A percentile compares a stretch with the other conserved stretches of the same genome.
phyloP scores from a whole-genome alignment of 352 stramenopile genomes.

The Globisporangium splendens region DNA sequence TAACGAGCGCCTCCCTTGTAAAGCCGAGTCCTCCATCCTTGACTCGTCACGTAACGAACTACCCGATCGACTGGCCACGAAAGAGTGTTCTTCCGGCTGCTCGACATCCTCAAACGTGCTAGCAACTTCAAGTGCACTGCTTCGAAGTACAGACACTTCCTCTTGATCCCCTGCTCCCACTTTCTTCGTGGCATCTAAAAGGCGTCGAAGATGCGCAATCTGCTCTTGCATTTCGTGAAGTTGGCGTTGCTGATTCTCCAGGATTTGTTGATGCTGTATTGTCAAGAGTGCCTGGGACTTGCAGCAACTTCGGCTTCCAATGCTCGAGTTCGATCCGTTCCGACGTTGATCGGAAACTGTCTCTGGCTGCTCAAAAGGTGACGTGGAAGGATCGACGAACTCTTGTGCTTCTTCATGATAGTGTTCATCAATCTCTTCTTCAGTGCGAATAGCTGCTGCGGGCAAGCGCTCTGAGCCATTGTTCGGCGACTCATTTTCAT shows the following conservation, averaged over 20 bases:
- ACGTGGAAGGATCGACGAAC: not conserved
- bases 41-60: too few species aligned
- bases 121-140: too few species aligned
- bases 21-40: too few species aligned
- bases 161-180: constrained; percentile 21
- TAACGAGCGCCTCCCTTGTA: too few species aligned
- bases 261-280: constrained; percentile 72
- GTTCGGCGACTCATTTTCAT: too few species aligned
- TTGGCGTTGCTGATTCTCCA: constrained; percentile 72
- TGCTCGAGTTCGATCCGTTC: constrained; percentile 1
- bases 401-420: too few species aligned
- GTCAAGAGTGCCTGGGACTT: constrained; percentile 63
- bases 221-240: constrained; percentile 72
- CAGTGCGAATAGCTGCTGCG: too few species aligned
- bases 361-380: not conserved
- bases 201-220: constrained; percentile 44
- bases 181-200: constrained; percentile 29
- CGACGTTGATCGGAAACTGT: not conserved
- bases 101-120: too few species aligned
- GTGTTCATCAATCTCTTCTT: too few species aligned
- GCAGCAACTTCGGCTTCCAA: constrained; percentile 36
- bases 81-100: too few species aligned
- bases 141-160: constrained; percentile 1
- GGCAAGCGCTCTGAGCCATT: too few species aligned
- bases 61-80: too few species aligned